Percentiles rank a stretch among this genome's conserved stretches.
These are phyloP conservation scores for Geum urbanum DNA, from an alignment of 306 rosid genomes.

Conservation along the genomic window DNA sequence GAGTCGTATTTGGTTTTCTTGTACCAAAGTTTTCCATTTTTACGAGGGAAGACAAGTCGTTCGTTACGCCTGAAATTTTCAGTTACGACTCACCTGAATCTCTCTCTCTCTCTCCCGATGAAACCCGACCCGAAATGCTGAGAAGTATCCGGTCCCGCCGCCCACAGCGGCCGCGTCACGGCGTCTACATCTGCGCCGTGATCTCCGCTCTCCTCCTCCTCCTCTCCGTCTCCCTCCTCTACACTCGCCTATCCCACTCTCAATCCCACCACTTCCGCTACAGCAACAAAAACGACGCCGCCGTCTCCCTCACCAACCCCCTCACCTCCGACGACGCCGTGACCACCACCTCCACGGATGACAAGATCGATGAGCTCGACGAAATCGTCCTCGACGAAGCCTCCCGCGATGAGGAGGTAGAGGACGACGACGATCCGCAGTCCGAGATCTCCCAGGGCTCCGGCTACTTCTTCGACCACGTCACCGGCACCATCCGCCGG, in stretches of 20 bases:
- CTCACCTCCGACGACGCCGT: constrained; percentile 45
- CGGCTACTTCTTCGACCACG: constrained; percentile 65
- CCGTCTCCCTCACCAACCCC: constrained; percentile 33
- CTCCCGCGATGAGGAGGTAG: constrained; percentile 33
- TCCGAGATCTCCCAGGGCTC: constrained; percentile 32
- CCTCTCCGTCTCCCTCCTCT: constrained; percentile 70
- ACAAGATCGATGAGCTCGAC: constrained; percentile 76
- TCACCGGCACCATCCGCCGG: constrained; percentile 51
- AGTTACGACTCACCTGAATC: too few species aligned
- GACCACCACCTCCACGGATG: constrained; percentile 38
- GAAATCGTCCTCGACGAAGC: constrained; percentile 38
- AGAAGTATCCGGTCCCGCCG: constrained; percentile 45
- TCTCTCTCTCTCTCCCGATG: too few species aligned
- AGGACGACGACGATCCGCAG: constrained; percentile 49
- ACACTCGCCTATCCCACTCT: constrained; percentile 69
- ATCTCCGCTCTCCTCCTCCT: constrained; percentile 64
- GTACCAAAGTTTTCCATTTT: too few species aligned
- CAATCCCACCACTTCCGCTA: constrained; percentile 23
- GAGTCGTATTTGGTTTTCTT: too few species aligned
- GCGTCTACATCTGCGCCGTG: constrained; percentile 60
- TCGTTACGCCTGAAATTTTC: too few species aligned
- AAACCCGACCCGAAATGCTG: constrained; percentile 40
- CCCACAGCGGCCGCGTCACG: constrained; percentile 65
- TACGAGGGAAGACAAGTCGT: too few species aligned
- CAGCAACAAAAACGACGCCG: constrained; percentile 19